Evolutionary conservation across 2,329 filamentous ascomycete species (phyloP).

Genomic region (Cadophora sp.): DNA sequence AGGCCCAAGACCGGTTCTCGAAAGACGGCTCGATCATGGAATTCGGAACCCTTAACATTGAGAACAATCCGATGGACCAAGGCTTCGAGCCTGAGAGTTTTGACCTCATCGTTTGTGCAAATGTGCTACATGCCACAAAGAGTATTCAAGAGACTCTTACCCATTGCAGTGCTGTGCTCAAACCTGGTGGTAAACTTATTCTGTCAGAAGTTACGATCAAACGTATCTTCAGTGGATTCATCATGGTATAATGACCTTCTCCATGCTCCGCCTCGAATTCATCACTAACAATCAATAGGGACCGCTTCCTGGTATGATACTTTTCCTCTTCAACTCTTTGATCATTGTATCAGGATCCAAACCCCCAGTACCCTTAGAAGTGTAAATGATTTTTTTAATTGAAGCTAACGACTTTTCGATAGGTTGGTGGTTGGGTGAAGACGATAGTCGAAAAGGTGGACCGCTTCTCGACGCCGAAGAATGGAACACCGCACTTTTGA

Average conservation of each 20-base stretch:
- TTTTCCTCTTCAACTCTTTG: too few relatives aligned
- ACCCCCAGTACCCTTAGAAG: too few relatives aligned
- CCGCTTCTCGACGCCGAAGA: conserved; percentile 12
- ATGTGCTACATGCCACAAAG: conserved; percentile 39
- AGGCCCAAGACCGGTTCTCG: conserved; percentile 37
- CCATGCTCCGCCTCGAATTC: too few relatives aligned
- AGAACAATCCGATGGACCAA: conserved; percentile 32
- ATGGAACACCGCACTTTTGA: conserved; percentile 19
- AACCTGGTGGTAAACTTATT: conserved; percentile 42
- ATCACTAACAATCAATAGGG: too few relatives aligned
- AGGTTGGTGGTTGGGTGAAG: conserved; percentile 30
- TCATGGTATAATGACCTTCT: conserved; percentile 14
- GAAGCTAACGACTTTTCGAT: conserved; percentile 25
- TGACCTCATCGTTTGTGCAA: conserved; percentile 38
- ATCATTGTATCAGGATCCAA: too few relatives aligned
- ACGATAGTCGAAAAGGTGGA: neutral
- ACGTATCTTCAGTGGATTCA: conserved; percentile 21
- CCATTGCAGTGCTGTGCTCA: conserved; percentile 41
- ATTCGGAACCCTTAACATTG: conserved; percentile 42
- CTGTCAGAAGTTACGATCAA: conserved; percentile 40
- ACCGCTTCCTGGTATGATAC: too few relatives aligned
- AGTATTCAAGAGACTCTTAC: conserved; percentile 38
- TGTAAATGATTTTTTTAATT: too few relatives aligned
- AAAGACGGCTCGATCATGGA: conserved; percentile 34
- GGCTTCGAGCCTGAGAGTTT: conserved; percentile 32